These are phyloP conservation scores for Chionographis japonica DNA, from an alignment of 106 monocot species.

Conservation along the genomic window DNA sequence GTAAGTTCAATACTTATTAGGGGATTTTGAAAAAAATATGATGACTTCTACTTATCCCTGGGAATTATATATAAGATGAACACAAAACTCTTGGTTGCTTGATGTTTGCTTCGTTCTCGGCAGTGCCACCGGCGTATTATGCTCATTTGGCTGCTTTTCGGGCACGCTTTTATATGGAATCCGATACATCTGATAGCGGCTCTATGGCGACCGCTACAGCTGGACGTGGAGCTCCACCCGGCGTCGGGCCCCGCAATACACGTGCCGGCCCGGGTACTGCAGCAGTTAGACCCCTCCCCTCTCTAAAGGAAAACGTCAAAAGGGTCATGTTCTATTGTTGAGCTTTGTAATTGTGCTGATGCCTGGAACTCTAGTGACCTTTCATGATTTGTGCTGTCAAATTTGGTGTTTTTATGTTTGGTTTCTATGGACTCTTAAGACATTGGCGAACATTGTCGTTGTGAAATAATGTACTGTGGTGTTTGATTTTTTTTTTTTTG, in stretches of 20 bases:
- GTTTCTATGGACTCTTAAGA: too few species aligned
- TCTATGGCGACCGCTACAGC: slow-evolving; percentile 4
- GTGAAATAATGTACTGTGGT: too few species aligned
- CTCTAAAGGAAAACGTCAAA: slow-evolving; percentile 12
- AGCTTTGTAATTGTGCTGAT: not conserved
- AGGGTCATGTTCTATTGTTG: slow-evolving; percentile 11
- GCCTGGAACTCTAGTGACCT: not conserved
- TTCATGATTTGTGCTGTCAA: too few species aligned
- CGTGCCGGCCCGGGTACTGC: not conserved
- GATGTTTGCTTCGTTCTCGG: not conserved
- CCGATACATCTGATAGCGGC: slow-evolving; percentile 18
- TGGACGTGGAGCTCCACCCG: not conserved
- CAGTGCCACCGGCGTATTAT: slow-evolving; percentile 58
- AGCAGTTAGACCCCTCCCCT: slow-evolving; percentile 2
- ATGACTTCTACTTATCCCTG: too few species aligned
- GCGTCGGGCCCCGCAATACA: not conserved
- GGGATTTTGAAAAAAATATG: too few species aligned
- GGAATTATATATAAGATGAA: too few species aligned
- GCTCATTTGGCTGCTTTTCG: slow-evolving; percentile 51
- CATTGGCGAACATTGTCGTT: too few species aligned
- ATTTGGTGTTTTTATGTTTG: too few species aligned
- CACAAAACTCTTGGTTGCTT: too few species aligned
- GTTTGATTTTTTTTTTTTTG: too few species aligned
- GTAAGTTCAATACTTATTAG: too few species aligned
- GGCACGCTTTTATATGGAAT: slow-evolving; percentile 37